These are phyloP conservation scores for Euptelea pleiosperma DNA, from an alignment of 164 flowering plant species.

Conservation along the genomic window DNA sequence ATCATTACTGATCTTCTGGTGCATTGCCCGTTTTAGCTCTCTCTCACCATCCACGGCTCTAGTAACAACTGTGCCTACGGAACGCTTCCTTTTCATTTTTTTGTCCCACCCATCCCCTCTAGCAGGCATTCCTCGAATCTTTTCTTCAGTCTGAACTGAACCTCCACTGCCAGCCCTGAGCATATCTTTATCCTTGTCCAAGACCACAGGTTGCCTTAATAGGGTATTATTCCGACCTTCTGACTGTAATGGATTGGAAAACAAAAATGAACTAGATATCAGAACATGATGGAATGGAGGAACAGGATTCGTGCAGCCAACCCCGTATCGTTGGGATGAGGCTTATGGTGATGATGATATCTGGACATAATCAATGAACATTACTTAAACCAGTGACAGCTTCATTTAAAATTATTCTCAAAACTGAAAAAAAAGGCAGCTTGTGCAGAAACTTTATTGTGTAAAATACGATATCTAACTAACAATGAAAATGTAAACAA, in stretches of 20 bases:
- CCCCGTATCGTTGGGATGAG: too few species aligned
- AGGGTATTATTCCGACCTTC: conserved; percentile 48
- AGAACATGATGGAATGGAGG: not conserved
- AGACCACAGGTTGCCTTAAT: conserved; percentile 40
- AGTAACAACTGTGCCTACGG: conserved; percentile 49
- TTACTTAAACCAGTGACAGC: too few species aligned
- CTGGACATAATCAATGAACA: too few species aligned
- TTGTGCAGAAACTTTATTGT: not conserved
- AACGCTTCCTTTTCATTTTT: conserved; percentile 84
- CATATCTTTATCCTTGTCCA: conserved; percentile 61
- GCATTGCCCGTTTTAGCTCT: conserved; percentile 51
- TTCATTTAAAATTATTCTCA: too few species aligned
- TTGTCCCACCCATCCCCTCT: conserved; percentile 90
- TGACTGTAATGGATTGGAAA: conserved; percentile 38
- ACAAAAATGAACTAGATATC: not conserved
- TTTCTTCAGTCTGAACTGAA: conserved; percentile 64
- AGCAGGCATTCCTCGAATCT: conserved; percentile 69
- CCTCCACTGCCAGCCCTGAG: conserved; percentile 48
- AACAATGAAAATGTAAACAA: too few species aligned
- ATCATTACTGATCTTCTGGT: conserved; percentile 48
- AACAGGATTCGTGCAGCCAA: too few species aligned
- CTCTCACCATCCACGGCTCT: conserved; percentile 54
- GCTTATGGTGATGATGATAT: too few species aligned
- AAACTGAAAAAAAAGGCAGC: too few species aligned
- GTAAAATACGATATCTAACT: too few species aligned